A percentile compares a stretch with the other conserved stretches of the same genome.
Evolutionary conservation across 2,329 filamentous ascomycete genomes (phyloP).

Genomic region (Talaromyces amestolkiae): DNA sequence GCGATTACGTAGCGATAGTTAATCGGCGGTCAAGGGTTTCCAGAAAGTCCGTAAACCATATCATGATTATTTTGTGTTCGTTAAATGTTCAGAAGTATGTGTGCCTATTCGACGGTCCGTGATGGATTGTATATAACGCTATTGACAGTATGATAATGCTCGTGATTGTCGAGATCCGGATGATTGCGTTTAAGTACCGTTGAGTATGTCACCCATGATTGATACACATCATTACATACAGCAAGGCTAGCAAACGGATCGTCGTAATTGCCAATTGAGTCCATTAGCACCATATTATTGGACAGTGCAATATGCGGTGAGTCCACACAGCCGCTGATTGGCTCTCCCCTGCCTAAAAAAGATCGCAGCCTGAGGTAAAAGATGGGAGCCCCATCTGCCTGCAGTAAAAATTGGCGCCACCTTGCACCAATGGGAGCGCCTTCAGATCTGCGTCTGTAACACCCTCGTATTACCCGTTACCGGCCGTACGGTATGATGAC

Average conservation of each 20-base stretch:
- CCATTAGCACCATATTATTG: not conserved
- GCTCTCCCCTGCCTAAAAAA: slow-evolving; percentile 22
- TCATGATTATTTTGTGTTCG: not conserved
- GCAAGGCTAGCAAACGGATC: not conserved
- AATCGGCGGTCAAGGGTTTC: slow-evolving; percentile 24
- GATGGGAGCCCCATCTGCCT: slow-evolving; percentile 20
- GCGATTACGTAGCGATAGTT: slow-evolving; percentile 19
- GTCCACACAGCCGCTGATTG: slow-evolving; percentile 16
- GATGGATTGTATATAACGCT: not conserved
- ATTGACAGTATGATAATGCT: not conserved
- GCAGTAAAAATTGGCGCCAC: slow-evolving; percentile 4
- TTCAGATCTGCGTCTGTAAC: slow-evolving; percentile 7
- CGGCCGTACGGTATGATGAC: slow-evolving; percentile 7
- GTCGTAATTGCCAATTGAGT: slow-evolving; percentile 6
- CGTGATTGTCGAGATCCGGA: not conserved
- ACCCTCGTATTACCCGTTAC: not conserved
- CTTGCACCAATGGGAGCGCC: slow-evolving; percentile 7
- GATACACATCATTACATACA: slow-evolving; percentile 1
- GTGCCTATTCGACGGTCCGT: no score
- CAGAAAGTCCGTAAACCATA: not conserved
- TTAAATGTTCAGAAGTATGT: no score
- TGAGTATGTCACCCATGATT: not conserved
- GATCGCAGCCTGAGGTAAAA: slow-evolving; percentile 25
- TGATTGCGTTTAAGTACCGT: not conserved
- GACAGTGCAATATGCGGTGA: slow-evolving; percentile 20